Conservation (phyloP, 352 stramenopile species). For the Pythium dissimile region DNA sequence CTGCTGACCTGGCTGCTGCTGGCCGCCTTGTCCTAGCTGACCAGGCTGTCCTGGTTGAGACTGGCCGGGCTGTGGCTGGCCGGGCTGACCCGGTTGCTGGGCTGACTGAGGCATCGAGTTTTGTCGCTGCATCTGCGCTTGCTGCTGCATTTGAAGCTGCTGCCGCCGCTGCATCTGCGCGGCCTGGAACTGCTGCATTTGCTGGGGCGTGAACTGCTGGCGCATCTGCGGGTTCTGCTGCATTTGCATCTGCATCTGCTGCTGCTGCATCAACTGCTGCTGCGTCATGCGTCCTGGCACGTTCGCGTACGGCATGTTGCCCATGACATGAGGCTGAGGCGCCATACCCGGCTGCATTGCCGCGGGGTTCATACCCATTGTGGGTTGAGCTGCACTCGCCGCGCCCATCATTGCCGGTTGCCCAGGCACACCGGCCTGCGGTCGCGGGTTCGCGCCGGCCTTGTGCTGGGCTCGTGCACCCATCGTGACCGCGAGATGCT, state of each 20-base stretch:
- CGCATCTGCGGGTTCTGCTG: constrained; percentile 81
- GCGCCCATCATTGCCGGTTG: constrained; percentile 46
- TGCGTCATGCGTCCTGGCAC: constrained; percentile 70
- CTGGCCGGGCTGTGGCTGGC: constrained; percentile 12
- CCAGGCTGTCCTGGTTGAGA: neutral
- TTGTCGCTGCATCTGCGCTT: constrained; percentile 65
- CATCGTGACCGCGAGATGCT: constrained; percentile 94
- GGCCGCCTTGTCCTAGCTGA: constrained; percentile 35
- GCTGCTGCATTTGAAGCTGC: constrained; percentile 52
- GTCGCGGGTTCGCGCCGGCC: constrained; percentile 44
- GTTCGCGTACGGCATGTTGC: constrained; percentile 66
- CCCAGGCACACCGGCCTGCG: constrained; percentile 23
- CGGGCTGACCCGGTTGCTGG: constrained; percentile 38
- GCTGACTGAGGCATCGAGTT: constrained; percentile 49
- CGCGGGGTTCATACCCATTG: constrained; percentile 34
- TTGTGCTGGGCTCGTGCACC: constrained; percentile 81
- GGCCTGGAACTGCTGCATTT: constrained; percentile 67
- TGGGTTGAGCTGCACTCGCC: constrained; percentile 21
- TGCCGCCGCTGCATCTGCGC: constrained; percentile 41
- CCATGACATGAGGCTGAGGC: constrained; percentile 54
- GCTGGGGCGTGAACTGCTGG: constrained; percentile 76
- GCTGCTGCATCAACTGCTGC: constrained; percentile 73
- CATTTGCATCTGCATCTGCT: constrained; percentile 81
- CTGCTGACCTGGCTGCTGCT: constrained; percentile 22
- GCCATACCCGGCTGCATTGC: constrained; percentile 39